Evolutionary conservation across 1,139 yeast species (phyloP).

Genomic region (Blastobotrys proliferans): DNA sequence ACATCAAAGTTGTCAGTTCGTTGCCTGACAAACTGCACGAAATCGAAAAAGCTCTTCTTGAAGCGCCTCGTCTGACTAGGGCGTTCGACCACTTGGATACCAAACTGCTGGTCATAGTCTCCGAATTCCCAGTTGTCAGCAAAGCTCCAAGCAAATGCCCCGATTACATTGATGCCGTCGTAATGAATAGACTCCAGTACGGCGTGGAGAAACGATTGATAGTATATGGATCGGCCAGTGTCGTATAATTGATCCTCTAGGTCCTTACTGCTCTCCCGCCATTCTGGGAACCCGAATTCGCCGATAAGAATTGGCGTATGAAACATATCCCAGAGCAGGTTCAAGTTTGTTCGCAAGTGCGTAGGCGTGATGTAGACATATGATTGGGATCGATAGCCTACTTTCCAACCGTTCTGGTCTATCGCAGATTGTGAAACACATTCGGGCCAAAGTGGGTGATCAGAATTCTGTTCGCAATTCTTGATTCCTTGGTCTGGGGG

Average conservation of each 20-base stretch:
- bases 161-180: slow-evolving; percentile 32
- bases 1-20: neutral
- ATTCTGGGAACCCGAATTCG: slow-evolving; percentile 36
- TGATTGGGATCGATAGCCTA: neutral
- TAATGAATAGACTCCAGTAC: slow-evolving; percentile 27
- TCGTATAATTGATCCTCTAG: slow-evolving; percentile 32
- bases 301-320: slow-evolving; percentile 19
- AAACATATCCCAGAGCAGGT: neutral
- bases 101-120: slow-evolving; percentile 31
- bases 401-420: neutral
- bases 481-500: neutral
- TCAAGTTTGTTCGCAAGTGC: neutral
- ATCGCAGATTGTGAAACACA: neutral
- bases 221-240: slow-evolving; percentile 33
- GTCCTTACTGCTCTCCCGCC: slow-evolving; percentile 30
- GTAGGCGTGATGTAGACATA: neutral
- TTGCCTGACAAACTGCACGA: slow-evolving; percentile 17
- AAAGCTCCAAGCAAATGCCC: slow-evolving; percentile 37
- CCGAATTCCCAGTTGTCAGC: slow-evolving; percentile 38
- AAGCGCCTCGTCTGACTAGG: slow-evolving; percentile 35
- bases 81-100: slow-evolving; percentile 37
- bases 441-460: no score
- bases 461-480: no score
- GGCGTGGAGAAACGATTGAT: slow-evolving; percentile 31
- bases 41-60: slow-evolving; percentile 35